A percentile compares a stretch with the other conserved stretches of the same genome.
Conservation (phyloP, 495 filamentous ascomycete genomes). For the Penicillium longicatenatum region DNA sequence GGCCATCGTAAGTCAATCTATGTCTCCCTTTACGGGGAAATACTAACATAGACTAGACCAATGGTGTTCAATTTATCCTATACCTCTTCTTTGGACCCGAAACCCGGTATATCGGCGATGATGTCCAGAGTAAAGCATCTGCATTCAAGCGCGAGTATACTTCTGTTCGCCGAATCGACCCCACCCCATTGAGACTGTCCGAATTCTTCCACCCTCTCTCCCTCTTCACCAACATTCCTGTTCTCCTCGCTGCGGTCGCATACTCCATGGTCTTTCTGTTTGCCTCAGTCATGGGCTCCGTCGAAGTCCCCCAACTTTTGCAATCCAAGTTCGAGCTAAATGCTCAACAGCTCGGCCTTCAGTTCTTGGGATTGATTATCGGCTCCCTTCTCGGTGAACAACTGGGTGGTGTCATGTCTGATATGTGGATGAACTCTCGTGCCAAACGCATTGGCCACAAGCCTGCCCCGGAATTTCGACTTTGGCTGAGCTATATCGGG, state of each 20-base stretch:
- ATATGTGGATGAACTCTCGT: slow-evolving; percentile 53
- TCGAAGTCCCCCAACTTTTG: slow-evolving; percentile 58
- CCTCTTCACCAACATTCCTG: slow-evolving; percentile 42
- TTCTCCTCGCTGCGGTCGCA: slow-evolving; percentile 49
- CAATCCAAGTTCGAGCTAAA: slow-evolving; percentile 53
- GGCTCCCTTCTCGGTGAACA: slow-evolving; percentile 58
- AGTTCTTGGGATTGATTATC: slow-evolving; percentile 56
- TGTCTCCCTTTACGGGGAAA: not conserved
- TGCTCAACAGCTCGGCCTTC: slow-evolving; percentile 54
- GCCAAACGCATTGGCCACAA: slow-evolving; percentile 32
- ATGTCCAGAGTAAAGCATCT: slow-evolving; percentile 28
- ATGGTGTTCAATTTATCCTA: slow-evolving; percentile 52
- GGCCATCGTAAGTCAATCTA: slow-evolving; percentile 42
- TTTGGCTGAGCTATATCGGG: slow-evolving; percentile 57
- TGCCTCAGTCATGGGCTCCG: slow-evolving; percentile 47
- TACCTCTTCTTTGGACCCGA: slow-evolving; percentile 60
- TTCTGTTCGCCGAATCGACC: slow-evolving; percentile 49
- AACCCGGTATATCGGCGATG: slow-evolving; percentile 50
- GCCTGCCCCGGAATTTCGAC: slow-evolving; percentile 46
- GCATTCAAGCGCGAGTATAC: slow-evolving; percentile 47
- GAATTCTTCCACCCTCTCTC: slow-evolving; percentile 53
- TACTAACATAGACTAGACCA: slow-evolving; percentile 37
- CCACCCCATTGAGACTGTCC: slow-evolving; percentile 40
- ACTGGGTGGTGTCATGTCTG: slow-evolving; percentile 51
- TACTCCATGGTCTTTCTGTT: slow-evolving; percentile 58